These are phyloP conservation scores for Neophaeococcomyces aloes DNA, from an alignment of 2,329 filamentous ascomycete species.

Conservation along the genomic window DNA sequence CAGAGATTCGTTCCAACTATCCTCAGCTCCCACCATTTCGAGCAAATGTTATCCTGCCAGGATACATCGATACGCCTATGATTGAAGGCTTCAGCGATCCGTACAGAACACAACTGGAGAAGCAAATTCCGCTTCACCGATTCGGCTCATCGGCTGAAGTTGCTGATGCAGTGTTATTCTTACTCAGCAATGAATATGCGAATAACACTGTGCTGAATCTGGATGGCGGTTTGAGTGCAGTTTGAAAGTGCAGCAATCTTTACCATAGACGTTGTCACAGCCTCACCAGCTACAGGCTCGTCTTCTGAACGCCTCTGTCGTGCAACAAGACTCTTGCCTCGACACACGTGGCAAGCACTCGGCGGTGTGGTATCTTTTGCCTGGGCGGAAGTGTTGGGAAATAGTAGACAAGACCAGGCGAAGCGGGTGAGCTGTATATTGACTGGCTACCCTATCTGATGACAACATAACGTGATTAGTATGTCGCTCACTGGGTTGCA, in stretches of 20 bases:
- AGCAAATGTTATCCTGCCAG: constrained; percentile 71
- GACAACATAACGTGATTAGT: too few relatives aligned
- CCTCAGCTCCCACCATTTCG: constrained; percentile 44
- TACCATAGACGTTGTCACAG: neutral
- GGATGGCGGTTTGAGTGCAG: constrained; percentile 70
- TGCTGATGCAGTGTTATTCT: constrained; percentile 70
- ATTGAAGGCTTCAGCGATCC: constrained; percentile 48
- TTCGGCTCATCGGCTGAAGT: constrained; percentile 62
- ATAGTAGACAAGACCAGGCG: too few relatives aligned
- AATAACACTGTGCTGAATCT: constrained; percentile 81
- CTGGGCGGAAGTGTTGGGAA: too few relatives aligned
- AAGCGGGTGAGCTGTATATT: too few relatives aligned
- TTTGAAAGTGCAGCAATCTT: constrained; percentile 29
- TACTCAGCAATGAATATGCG: constrained; percentile 67
- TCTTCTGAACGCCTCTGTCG: neutral
- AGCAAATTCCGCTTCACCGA: constrained; percentile 53
- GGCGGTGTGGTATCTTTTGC: too few relatives aligned
- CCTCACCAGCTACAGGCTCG: neutral
- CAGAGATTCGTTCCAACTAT: constrained; percentile 14
- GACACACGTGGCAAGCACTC: too few relatives aligned
- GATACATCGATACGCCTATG: constrained; percentile 76
- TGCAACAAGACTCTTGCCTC: too few relatives aligned
- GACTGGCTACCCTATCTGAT: too few relatives aligned
- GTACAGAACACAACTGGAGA: constrained; percentile 9
- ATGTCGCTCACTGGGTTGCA: too few relatives aligned